Evolutionary conservation across 805 yeast species (phyloP).

Genomic region (Cyberlindnera mississippiensis): DNA sequence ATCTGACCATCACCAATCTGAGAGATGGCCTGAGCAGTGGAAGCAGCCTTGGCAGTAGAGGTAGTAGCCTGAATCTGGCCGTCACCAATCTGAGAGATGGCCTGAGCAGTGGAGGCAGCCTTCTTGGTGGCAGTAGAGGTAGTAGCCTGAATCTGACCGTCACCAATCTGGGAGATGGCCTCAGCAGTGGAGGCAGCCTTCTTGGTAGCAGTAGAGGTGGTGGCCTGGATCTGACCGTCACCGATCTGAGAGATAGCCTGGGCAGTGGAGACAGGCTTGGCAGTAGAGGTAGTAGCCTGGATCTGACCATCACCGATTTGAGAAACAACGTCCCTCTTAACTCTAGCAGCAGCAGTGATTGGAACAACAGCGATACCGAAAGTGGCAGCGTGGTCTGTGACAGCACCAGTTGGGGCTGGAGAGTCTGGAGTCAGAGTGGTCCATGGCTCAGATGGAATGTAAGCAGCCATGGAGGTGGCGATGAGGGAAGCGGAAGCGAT

Average conservation of each 20-base stretch:
- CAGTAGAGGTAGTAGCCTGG: conserved; percentile 41
- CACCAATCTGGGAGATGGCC: conserved; percentile 27
- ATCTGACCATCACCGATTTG: conserved; percentile 64
- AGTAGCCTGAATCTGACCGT: conserved; percentile 56
- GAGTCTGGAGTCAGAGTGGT: conserved; percentile 39
- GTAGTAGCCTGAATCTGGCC: conserved; percentile 36
- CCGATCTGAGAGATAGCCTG: conserved; percentile 38
- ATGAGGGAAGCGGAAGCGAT: conserved; percentile 41
- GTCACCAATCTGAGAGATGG: conserved; percentile 41
- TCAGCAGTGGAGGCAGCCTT: too few species aligned
- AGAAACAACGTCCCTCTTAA: conserved; percentile 41
- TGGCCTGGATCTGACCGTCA: conserved; percentile 40
- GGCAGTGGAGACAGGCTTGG: conserved; percentile 31
- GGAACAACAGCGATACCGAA: conserved; percentile 43
- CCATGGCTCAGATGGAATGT: conserved; percentile 55
- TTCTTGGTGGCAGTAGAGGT: conserved; percentile 37
- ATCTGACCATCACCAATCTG: conserved; percentile 49
- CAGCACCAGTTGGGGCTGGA: conserved; percentile 34
- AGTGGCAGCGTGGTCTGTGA: conserved; percentile 34
- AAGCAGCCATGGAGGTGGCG: conserved; percentile 53
- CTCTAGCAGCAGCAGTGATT: conserved; percentile 28
- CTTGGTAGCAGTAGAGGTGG: conserved; percentile 13
- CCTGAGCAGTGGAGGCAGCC: conserved; percentile 29
- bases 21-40: conserved; percentile 14
- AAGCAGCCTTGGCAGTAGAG: conserved; percentile 28